phyloP scores from a whole-genome alignment of 805 yeast genomes.

The Starmerella apis region DNA sequence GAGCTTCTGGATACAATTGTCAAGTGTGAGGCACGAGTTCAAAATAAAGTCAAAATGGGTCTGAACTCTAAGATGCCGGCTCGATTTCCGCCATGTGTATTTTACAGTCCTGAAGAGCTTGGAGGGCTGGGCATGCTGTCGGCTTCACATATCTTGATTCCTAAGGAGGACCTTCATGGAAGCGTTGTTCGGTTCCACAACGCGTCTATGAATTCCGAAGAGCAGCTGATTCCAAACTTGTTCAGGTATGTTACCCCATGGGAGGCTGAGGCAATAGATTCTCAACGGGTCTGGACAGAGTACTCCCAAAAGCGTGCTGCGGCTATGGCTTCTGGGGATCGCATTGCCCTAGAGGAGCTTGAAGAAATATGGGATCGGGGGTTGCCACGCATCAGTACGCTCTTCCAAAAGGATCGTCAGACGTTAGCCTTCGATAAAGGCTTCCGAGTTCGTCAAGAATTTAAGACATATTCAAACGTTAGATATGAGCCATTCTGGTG shows the following conservation, averaged over 20 bases:
- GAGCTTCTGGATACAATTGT: slow-evolving; percentile 70
- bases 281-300: slow-evolving; percentile 96
- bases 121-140: slow-evolving; percentile 98
- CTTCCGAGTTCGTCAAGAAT: slow-evolving; percentile 71
- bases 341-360: slow-evolving; percentile 83
- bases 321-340: slow-evolving; percentile 72
- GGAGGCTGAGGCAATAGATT: slow-evolving; percentile 92
- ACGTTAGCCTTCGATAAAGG: slow-evolving; percentile 93
- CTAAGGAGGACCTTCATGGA: slow-evolving; percentile 87
- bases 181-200: slow-evolving; percentile 77
- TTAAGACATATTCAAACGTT: slow-evolving; percentile 59
- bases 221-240: slow-evolving; percentile 74
- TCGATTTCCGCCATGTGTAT: slow-evolving; percentile 96
- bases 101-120: slow-evolving; percentile 91
- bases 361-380: slow-evolving; percentile 97
- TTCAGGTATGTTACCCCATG: slow-evolving; percentile 88
- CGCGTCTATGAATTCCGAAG: slow-evolving; percentile 71
- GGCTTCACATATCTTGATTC: slow-evolving; percentile 91
- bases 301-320: slow-evolving; percentile 82
- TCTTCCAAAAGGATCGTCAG: slow-evolving; percentile 90
- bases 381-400: slow-evolving; percentile 85
- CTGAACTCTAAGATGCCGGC: slow-evolving; percentile 97
- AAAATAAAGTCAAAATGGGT: slow-evolving; percentile 88
- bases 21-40: slow-evolving; percentile 84
- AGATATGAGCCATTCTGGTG: slow-evolving; percentile 92